Evolutionary conservation across 495 filamentous ascomycete genomes (phyloP), one percentile per base, ranked within the genome.

Genomic region (Hypomontagnella monticulosa): DNA sequence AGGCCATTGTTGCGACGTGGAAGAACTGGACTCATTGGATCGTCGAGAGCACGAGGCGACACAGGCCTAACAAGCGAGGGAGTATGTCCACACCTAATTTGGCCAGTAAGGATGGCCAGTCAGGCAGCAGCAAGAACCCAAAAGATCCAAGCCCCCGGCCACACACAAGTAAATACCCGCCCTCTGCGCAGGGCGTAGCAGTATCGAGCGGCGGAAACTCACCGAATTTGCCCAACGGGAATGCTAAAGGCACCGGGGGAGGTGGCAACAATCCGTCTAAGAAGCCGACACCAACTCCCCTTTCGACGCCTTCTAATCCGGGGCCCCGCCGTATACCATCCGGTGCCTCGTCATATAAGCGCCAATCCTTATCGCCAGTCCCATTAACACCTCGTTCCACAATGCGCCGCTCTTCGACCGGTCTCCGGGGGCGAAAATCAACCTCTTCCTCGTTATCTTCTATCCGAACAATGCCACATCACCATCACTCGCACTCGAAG

Each of bases 371-470:
- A 10, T 98, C 96, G 0, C 95, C 95, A 1, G 88, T 89, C 7
- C 95, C 96, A 0, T 76, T 97, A 41, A 98, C 94, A 4, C 93
- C 95, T 1, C 88, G 91, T 34, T 90, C 91, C 18, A 93, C 91
- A 2, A 89, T 93, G 65, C 85, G 93, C 30, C 91, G 90, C 18
- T 86, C 85, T 7, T 84, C 84, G 18, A 92, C 66, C 9, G 80
- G 80, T n/a, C 83, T 98, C 15, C 87, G 94, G 38, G 96, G 95
- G 30, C 86, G 95, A 59, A 98, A 97, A 74, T 97, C 94, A 2
- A 98, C 95, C 3, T 97, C 94, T 4, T 97, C 93, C 2, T 98
- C 95, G 8, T 87, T 99, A 16, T 97, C 92, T 12, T 97, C 93
- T 0, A 89, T 98, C 61, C 88, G 94, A 42, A 95, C 91, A 42